A percentile compares a stretch with the other conserved stretches of the same genome.
Evolutionary conservation across 148 eudicot species (phyloP).

Genomic region (Bassia scoparia): DNA sequence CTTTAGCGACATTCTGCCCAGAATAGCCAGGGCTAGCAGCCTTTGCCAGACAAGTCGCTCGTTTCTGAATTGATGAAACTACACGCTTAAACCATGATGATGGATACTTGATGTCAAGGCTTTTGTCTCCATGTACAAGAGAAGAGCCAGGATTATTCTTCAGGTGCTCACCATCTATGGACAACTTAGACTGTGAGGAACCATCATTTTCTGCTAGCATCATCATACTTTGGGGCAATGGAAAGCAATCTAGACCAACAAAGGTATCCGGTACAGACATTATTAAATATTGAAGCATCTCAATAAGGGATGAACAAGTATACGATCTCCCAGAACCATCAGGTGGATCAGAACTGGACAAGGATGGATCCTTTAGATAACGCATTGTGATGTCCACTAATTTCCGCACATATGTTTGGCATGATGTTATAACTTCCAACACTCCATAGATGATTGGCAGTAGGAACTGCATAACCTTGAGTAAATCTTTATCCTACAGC

Average conservation of each 20-base stretch:
- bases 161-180: conserved; percentile 36
- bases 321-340: conserved; percentile 72
- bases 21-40: conserved; percentile 72
- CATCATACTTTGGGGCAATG: conserved; percentile 59
- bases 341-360: conserved; percentile 72
- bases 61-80: conserved; percentile 75
- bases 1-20: conserved; percentile 78
- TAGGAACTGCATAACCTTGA: conserved; percentile 69
- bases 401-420: conserved; percentile 79
- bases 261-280: conserved; percentile 89
- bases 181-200: conserved; percentile 35
- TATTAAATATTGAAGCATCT: conserved; percentile 86
- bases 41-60: conserved; percentile 53
- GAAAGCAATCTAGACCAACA: conserved; percentile 94
- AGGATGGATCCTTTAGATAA: conserved; percentile 64
- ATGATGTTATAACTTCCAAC: conserved; percentile 59
- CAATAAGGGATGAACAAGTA: conserved; percentile 65
- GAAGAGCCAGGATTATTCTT: conserved; percentile 33
- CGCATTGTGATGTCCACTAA: conserved; percentile 67
- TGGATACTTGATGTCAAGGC: conserved; percentile 43
- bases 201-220: conserved; percentile 44
- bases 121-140: conserved; percentile 36
- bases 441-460: conserved; percentile 77
- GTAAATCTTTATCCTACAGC: conserved; percentile 70
- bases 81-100: conserved; percentile 52